Percentiles rank a stretch among this genome's conserved stretches.
Conservation (phyloP, 2,329 filamentous ascomycete genomes). For the Magnaporthiopsis incrustans region DNA sequence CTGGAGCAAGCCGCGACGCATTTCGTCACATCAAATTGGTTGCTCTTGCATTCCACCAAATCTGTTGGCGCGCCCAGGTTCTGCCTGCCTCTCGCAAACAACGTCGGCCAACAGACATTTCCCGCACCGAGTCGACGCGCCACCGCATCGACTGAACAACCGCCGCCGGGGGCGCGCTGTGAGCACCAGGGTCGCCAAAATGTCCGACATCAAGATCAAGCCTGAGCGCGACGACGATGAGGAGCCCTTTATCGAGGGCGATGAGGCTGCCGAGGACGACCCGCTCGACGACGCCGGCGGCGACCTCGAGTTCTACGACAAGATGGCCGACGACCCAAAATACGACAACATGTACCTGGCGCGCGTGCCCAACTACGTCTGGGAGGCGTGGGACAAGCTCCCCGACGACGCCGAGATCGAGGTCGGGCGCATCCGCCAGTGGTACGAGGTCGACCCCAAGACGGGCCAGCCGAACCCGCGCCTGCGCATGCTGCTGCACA, state of each 20-base stretch:
- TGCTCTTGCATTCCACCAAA: too few species aligned
- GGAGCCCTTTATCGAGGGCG: neutral
- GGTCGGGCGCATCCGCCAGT: conserved; percentile 65
- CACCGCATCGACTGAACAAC: too few species aligned
- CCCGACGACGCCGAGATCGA: conserved; percentile 76
- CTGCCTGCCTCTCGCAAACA: too few species aligned
- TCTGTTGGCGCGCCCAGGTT: too few species aligned
- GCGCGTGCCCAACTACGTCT: conserved; percentile 70
- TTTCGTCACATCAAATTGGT: too few species aligned
- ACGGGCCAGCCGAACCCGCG: conserved; percentile 34
- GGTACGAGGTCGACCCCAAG: conserved; percentile 45
- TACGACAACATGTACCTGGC: conserved; percentile 58
- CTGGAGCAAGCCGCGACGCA: too few species aligned
- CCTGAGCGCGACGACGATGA: conserved; percentile 31
- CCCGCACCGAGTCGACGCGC: too few species aligned
- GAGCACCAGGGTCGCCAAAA: neutral
- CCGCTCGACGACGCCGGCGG: conserved; percentile 55
- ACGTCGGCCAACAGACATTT: too few species aligned
- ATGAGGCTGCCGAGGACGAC: conserved; percentile 47
- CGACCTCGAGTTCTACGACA: conserved; percentile 49
- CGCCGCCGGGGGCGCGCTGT: too few species aligned
- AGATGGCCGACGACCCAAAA: conserved; percentile 23
- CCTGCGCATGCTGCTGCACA: conserved; percentile 59
- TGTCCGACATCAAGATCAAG: conserved; percentile 29
- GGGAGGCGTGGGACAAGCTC: conserved; percentile 68